A percentile compares a stretch with the other conserved stretches of the same genome.
These are phyloP conservation scores for Myxozyma monticola DNA, from an alignment of 805 yeast genomes.

Conservation along the genomic window DNA sequence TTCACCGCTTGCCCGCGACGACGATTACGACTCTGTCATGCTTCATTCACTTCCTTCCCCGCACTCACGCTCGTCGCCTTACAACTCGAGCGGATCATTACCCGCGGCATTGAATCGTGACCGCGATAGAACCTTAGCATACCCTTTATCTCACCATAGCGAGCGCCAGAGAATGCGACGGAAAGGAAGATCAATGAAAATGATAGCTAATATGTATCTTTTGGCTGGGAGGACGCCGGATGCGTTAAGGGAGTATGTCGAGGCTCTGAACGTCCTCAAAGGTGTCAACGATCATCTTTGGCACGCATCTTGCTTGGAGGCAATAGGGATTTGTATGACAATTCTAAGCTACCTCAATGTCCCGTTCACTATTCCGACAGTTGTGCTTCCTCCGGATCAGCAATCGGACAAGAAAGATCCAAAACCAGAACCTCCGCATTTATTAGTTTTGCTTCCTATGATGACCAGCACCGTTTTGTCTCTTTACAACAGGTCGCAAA, in stretches of 20 bases:
- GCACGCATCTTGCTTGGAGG: constrained; percentile 87
- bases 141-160: constrained; percentile 30
- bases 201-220: constrained; percentile 72
- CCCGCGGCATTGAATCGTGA: constrained; percentile 11
- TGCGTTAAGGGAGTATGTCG: constrained; percentile 73
- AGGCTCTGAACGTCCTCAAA: constrained; percentile 61
- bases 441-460: constrained; percentile 31
- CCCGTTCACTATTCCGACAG: constrained; percentile 44
- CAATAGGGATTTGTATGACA: constrained; percentile 65
- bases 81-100: constrained; percentile 19
- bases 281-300: constrained; percentile 74
- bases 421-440: constrained; percentile 21
- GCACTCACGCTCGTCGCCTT: constrained; percentile 9
- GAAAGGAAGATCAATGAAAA: constrained; percentile 72
- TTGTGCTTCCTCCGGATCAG: constrained; percentile 28
- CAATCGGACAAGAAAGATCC: constrained; percentile 6
- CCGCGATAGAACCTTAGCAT: constrained; percentile 8
- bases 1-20: constrained; percentile 31
- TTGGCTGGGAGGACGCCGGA: constrained; percentile 75
- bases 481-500: constrained; percentile 51
- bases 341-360: constrained; percentile 58
- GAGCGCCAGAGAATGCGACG: constrained; percentile 49
- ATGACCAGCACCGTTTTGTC: constrained; percentile 26
- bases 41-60: constrained; percentile 9
- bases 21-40: constrained; percentile 27